phyloP scores from a whole-genome alignment of 768 basidiomycete species.

The Leccinum sublutescens region DNA sequence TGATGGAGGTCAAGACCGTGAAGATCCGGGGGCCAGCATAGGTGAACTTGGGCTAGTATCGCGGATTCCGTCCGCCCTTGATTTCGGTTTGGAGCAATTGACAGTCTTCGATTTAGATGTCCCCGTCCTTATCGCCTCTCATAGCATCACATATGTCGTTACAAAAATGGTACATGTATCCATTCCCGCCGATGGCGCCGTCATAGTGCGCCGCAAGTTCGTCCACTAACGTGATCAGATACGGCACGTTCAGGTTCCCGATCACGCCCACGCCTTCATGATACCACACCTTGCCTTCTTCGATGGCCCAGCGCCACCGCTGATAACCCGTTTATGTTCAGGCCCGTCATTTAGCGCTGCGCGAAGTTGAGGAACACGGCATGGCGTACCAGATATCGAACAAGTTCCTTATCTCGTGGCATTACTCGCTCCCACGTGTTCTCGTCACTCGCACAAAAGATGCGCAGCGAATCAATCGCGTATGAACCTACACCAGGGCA shows the following conservation, averaged over 20 bases:
- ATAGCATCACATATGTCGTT: conserved; percentile 18
- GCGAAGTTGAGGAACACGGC: neutral
- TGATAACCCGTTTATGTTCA: conserved; percentile 23
- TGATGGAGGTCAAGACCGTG: neutral
- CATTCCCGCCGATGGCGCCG: conserved; percentile 21
- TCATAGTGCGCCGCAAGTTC: conserved; percentile 37
- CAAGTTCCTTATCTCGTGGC: conserved; percentile 68
- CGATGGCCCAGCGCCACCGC: conserved; percentile 74
- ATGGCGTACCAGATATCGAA: conserved; percentile 58
- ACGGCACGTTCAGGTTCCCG: conserved; percentile 36
- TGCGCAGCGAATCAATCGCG: conserved; percentile 74
- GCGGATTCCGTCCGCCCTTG: neutral
- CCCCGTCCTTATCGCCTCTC: neutral
- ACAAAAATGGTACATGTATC: conserved; percentile 27
- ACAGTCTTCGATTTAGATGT: neutral
- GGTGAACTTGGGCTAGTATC: neutral
- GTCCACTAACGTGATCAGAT: conserved; percentile 39
- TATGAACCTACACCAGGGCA: conserved; percentile 68
- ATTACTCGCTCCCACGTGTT: conserved; percentile 60
- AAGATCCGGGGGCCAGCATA: neutral
- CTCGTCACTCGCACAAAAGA: conserved; percentile 48
- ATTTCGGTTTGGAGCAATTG: neutral
- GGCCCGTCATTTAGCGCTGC: neutral
- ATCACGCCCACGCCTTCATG: conserved; percentile 41
- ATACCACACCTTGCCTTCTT: conserved; percentile 51